Evolutionary conservation across 2,329 filamentous ascomycete genomes (phyloP).

Genomic region (Rhynchosporium secalis): DNA sequence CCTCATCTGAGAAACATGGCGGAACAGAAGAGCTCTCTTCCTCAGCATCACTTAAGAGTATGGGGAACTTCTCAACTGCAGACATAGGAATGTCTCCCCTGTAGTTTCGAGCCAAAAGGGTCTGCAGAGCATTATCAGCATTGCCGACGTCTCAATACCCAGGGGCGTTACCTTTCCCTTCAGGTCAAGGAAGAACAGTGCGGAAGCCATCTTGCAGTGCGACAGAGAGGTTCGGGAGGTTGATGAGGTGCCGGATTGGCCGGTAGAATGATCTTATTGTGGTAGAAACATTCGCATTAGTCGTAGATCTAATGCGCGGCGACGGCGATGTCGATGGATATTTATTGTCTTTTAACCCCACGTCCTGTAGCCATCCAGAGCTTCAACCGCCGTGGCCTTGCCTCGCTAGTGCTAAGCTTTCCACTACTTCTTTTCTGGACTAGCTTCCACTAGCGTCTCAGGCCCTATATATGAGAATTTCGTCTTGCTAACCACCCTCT

Average conservation of each 20-base stretch:
- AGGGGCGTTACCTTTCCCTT: constrained; percentile 86
- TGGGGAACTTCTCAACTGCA: constrained; percentile 95
- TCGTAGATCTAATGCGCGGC: constrained; percentile 16
- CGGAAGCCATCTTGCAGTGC: constrained; percentile 75
- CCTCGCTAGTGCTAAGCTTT: constrained; percentile 24
- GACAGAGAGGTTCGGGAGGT: constrained; percentile 10
- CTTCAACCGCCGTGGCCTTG: constrained; percentile 22
- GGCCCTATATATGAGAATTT: constrained; percentile 28
- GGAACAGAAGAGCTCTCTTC: constrained; percentile 97
- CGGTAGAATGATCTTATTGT: constrained; percentile 18
- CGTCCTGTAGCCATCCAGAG: constrained; percentile 18
- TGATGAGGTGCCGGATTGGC: constrained; percentile 25
- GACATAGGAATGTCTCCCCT: constrained; percentile 99
- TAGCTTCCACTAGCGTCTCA: constrained; percentile 20
- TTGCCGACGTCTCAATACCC: constrained; percentile 15
- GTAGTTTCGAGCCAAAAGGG: constrained; percentile 97
- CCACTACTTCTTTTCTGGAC: constrained; percentile 11
- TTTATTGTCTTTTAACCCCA: constrained; percentile 30
- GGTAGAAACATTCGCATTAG: constrained; percentile 29
- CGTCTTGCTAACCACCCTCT: constrained; percentile 37
- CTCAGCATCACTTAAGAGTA: constrained; percentile 95
- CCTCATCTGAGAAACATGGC: constrained; percentile 96
- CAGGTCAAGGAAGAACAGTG: constrained; percentile 96
- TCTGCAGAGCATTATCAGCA: constrained; percentile 54
- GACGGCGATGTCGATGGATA: constrained; percentile 14